Evolutionary conservation across 83 land plant genomes (phyloP).

Genomic region (Diphasiastrum complanatum): DNA sequence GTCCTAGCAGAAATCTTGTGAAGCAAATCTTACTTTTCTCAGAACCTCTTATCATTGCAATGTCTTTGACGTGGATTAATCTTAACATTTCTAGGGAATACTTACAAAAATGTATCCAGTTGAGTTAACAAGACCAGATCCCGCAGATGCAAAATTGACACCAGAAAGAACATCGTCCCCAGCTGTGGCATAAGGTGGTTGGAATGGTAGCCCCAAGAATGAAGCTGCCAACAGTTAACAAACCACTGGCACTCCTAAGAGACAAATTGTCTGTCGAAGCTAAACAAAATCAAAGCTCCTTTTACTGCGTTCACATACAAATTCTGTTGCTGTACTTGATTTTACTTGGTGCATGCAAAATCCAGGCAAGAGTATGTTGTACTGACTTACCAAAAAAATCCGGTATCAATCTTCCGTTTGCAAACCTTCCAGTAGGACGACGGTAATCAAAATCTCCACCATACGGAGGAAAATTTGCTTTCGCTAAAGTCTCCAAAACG

Average conservation of each 20-base stretch:
- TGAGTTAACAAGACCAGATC: constrained; percentile 3
- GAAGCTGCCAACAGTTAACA: too few species aligned
- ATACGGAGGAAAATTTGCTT: not conserved
- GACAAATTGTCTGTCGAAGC: too few species aligned
- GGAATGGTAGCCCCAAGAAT: constrained; percentile 5
- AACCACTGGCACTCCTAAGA: too few species aligned
- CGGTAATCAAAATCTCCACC: not conserved
- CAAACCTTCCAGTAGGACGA: not conserved
- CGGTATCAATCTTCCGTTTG: not conserved
- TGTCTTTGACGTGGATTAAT: not conserved
- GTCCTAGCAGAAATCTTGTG: not conserved
- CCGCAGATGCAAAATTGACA: constrained; percentile 11
- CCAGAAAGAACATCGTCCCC: constrained; percentile 5
- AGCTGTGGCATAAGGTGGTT: not conserved
- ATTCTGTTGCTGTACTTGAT: too few species aligned
- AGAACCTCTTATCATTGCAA: not conserved
- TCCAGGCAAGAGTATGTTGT: too few species aligned
- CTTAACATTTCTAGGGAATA: not conserved
- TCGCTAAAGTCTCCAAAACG: not conserved
- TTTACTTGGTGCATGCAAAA: too few species aligned
- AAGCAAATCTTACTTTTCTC: not conserved
- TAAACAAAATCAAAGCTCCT: too few species aligned
- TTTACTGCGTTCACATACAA: too few species aligned
- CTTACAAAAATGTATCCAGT: constrained; percentile 11
- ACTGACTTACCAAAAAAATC: not conserved